Evolutionary conservation across 306 rosid species (phyloP).

Genomic region (Malus sylvestris): DNA sequence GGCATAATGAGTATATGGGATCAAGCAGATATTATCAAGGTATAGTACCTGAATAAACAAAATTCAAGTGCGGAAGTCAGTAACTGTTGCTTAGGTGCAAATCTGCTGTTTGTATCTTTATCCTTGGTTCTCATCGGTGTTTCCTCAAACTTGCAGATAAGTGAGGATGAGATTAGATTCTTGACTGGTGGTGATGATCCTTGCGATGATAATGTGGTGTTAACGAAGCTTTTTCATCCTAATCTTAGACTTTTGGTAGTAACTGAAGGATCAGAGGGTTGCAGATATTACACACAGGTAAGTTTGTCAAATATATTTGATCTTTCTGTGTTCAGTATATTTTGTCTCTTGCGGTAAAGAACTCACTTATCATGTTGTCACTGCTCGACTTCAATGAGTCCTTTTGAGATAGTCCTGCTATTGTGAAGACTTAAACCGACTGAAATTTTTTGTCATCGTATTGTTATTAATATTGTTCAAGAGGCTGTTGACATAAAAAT

Average conservation of each 20-base stretch:
- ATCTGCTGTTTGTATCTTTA: neutral
- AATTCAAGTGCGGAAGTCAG: neutral
- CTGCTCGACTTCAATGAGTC: neutral
- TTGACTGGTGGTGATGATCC: constrained; percentile 72
- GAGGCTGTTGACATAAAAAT: neutral
- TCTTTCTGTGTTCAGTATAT: neutral
- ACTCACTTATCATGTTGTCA: neutral
- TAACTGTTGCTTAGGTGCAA: neutral
- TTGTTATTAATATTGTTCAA: neutral
- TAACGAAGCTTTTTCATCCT: constrained; percentile 62
- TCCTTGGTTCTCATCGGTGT: constrained; percentile 2
- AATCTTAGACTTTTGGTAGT: constrained; percentile 66
- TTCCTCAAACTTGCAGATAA: constrained; percentile 45
- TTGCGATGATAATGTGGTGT: constrained; percentile 56
- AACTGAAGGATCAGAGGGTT: constrained; percentile 69
- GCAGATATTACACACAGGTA: constrained; percentile 80
- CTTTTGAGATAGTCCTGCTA: neutral
- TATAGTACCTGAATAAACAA: constrained; percentile 1
- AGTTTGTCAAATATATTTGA: neutral
- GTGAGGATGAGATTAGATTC: constrained; percentile 72
- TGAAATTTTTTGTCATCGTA: neutral
- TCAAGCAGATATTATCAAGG: constrained; percentile 84
- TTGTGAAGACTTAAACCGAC: neutral
- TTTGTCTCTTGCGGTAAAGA: neutral
- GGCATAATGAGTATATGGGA: constrained; percentile 85